A percentile compares a stretch with the other conserved stretches of the same genome.
Evolutionary conservation across 805 yeast species (phyloP).

Genomic region (Metschnikowia peoriensis): DNA sequence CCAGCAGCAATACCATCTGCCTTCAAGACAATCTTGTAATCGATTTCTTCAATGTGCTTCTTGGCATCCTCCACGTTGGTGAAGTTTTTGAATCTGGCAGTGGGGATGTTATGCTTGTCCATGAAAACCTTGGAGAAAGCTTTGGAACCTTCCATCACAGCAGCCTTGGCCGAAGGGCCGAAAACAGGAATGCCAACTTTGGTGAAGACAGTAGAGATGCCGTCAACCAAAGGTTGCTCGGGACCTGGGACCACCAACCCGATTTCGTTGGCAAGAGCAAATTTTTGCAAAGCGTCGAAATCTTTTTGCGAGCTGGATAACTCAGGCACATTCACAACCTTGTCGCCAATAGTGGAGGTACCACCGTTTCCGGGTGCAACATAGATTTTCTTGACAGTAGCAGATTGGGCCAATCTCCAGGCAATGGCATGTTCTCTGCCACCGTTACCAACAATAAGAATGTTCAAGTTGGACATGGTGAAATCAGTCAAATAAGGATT

Average conservation of each 20-base stretch:
- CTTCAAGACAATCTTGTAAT: constrained; percentile 83
- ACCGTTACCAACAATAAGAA: constrained; percentile 92
- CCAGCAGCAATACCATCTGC: constrained; percentile 99
- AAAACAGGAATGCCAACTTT: constrained; percentile 91
- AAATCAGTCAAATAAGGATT: not conserved
- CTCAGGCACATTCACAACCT: constrained; percentile 64
- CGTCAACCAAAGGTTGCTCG: constrained; percentile 98
- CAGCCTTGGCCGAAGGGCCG: constrained; percentile 93
- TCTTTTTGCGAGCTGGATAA: constrained; percentile 65
- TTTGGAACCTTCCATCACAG: constrained; percentile 95
- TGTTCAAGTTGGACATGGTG: constrained; percentile 17
- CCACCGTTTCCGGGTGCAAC: constrained; percentile 99
- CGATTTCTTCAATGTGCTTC: constrained; percentile 59
- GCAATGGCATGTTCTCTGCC: constrained; percentile 98
- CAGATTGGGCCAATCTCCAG: constrained; percentile 85
- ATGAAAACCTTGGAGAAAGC: constrained; percentile 91
- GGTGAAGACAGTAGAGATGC: constrained; percentile 69
- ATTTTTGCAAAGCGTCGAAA: constrained; percentile 66
- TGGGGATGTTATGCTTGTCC: constrained; percentile 89
- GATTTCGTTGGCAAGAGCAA: constrained; percentile 67
- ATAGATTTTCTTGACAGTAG: constrained; percentile 64
- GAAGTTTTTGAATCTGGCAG: constrained; percentile 88
- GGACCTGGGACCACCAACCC: constrained; percentile 94
- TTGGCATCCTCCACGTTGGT: constrained; percentile 72
- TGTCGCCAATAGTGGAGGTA: constrained; percentile 51